Evolutionary conservation across 2,329 filamentous ascomycete species (phyloP).

Genomic region (Aspergillus unguis): DNA sequence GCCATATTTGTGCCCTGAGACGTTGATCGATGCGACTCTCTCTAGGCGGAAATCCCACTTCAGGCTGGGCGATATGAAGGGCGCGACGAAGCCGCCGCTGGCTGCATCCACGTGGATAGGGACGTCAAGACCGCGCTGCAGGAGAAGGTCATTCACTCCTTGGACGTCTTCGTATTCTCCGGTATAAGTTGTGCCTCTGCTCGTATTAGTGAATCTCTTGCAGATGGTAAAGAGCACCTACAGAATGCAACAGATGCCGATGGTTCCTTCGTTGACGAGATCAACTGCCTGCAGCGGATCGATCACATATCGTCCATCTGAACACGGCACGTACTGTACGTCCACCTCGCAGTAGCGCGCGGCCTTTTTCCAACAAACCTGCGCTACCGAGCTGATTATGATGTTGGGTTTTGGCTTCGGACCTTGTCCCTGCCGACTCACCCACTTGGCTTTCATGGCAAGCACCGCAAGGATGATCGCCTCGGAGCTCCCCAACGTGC

Average conservation of each 20-base stretch:
- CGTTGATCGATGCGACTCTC: slow-evolving; percentile 58
- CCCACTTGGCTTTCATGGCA: slow-evolving; percentile 64
- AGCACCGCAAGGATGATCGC: slow-evolving; percentile 68
- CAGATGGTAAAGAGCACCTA: no score
- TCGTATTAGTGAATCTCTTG: no score
- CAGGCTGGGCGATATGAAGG: slow-evolving; percentile 38
- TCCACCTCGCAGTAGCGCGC: slow-evolving; percentile 73
- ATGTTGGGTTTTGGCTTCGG: slow-evolving; percentile 62
- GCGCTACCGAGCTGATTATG: slow-evolving; percentile 70
- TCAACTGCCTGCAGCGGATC: slow-evolving; percentile 63
- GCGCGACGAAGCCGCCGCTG: slow-evolving; percentile 43
- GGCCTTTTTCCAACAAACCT: slow-evolving; percentile 71
- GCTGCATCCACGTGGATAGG: slow-evolving; percentile 56
- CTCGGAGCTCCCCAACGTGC: slow-evolving; percentile 69
- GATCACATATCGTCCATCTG: slow-evolving; percentile 62
- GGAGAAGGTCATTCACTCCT: slow-evolving; percentile 62
- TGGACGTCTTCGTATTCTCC: slow-evolving; percentile 71
- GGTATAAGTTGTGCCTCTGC: slow-evolving; percentile 64
- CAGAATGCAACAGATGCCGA: slow-evolving; percentile 70
- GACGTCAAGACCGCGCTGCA: slow-evolving; percentile 41
- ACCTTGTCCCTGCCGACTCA: slow-evolving; percentile 69
- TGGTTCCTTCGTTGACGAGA: slow-evolving; percentile 72
- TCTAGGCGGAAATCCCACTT: slow-evolving; percentile 28
- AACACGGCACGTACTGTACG: slow-evolving; percentile 38
- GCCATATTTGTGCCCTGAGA: slow-evolving; percentile 46